phyloP scores from a whole-genome alignment of 495 filamentous ascomycete genomes.

The Gamarada debralockiae region DNA sequence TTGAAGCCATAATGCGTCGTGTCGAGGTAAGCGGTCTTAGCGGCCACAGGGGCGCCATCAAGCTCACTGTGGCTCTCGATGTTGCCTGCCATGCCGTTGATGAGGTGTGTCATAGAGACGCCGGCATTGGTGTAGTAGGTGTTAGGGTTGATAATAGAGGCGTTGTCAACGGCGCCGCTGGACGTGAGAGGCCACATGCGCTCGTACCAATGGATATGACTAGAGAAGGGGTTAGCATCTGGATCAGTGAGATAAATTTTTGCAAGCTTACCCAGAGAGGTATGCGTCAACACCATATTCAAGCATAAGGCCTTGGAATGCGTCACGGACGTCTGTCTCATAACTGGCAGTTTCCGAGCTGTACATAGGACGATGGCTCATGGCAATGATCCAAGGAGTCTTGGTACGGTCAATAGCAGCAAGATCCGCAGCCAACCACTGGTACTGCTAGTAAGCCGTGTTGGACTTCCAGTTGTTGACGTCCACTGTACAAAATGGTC shows the following conservation, averaged over 20 bases:
- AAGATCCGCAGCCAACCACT: slow-evolving; percentile 46
- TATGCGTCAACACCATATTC: slow-evolving; percentile 46
- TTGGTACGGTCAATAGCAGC: slow-evolving; percentile 43
- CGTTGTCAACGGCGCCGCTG: slow-evolving; percentile 29
- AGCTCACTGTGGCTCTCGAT: slow-evolving; percentile 32
- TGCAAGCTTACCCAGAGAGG: slow-evolving; percentile 40
- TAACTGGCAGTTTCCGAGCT: slow-evolving; percentile 24
- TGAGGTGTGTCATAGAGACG: slow-evolving; percentile 31
- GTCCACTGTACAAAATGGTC: slow-evolving; percentile 46
- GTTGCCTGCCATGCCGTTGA: slow-evolving; percentile 32
- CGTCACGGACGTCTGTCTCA: slow-evolving; percentile 29
- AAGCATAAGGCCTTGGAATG: slow-evolving; percentile 44
- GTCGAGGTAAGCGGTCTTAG: slow-evolving; percentile 38
- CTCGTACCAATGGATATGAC: slow-evolving; percentile 35
- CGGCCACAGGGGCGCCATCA: slow-evolving; percentile 29
- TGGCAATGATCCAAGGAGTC: slow-evolving; percentile 53
- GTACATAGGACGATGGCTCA: slow-evolving; percentile 52
- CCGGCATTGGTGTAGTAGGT: slow-evolving; percentile 34
- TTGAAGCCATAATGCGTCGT: slow-evolving; percentile 43
- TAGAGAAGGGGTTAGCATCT: background rate
- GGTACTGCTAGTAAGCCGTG: slow-evolving; percentile 40
- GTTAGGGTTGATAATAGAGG: slow-evolving; percentile 32
- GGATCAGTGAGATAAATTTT: too few relatives aligned
- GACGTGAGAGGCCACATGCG: slow-evolving; percentile 33
- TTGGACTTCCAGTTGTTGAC: slow-evolving; percentile 32